Base-by-base conservation (phyloP, 768 basidiomycete genomes). In the Tephrocybe sp. region DNA sequence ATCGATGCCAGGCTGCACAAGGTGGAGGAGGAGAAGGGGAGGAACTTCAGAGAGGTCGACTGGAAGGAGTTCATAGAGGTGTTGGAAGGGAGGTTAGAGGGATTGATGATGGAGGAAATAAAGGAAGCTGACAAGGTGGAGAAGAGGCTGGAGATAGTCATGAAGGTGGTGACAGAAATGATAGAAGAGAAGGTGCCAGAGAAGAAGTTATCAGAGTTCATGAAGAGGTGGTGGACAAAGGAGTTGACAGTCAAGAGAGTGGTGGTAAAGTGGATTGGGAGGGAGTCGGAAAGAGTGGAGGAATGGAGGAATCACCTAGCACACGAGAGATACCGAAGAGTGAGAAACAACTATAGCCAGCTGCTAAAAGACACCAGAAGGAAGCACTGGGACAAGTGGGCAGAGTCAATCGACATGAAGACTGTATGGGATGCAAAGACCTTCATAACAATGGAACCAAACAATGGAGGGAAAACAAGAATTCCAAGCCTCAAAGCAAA, bases 381-480 rank as follows among this genome's bases (percentile, higher is more conserved):
- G 0, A 44, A 45, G 1, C 54, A 64, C 38, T 73, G 65, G 69
- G 44, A 48, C 1, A 49, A 61, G 1, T 73, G 56, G 49, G 59
- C 70, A 1, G 61, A 66, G 11, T 48, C 63, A 1, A 47, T 59
- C 0, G 36, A 44, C 0, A 31, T 18, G 0, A 30, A 28, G 0
- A 46, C 54, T 0, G 37, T 69, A 2, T 71, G 68, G 69, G 60
- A 32, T 0, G 63, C 64, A 1, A 58, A 63, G 52, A 45, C 27
- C 1, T 66, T 64, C 19, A 34, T 64, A 0, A 59, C 40, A 1
- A 39, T 27, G 0, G 55, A 54, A 31, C 38, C 49, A 24, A 46
- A 51, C 1, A 67, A 71, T 39, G 63, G 65, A 11, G 62, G 61
- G 13, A 50, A 25, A 18, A n/a, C 63, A 1, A 40, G 63, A 9